Conservation (phyloP, 1,139 yeast species). For the Saccharomyces hybrid region DNA sequence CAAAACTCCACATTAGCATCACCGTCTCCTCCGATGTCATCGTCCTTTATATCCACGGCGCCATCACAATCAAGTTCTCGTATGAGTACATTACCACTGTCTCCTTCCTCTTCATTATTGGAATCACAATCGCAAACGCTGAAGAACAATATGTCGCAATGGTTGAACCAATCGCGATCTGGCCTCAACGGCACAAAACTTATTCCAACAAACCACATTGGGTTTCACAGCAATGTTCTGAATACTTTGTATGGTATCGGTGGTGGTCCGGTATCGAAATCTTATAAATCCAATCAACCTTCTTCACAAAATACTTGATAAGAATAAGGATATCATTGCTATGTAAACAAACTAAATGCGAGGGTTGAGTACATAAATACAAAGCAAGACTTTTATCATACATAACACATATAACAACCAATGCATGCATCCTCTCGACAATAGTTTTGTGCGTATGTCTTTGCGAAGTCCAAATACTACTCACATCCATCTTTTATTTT, state of each 20-base stretch:
- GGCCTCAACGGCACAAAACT: neutral
- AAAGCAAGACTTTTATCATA: neutral
- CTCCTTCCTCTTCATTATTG: neutral
- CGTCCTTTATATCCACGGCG: neutral
- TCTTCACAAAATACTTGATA: neutral
- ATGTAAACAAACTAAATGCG: neutral
- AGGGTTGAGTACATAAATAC: neutral
- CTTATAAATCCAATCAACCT: neutral
- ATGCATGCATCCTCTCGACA: neutral
- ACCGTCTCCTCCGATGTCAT: neutral
- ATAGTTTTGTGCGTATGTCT: neutral
- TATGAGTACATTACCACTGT: neutral
- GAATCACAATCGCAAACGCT: slow-evolving; percentile 3
- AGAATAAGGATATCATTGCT: neutral
- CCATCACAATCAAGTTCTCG: neutral
- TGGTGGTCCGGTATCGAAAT: neutral
- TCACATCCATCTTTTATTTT: neutral
- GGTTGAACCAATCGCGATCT: neutral
- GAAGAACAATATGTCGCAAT: slow-evolving; percentile 2
- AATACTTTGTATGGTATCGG: slow-evolving; percentile 1
- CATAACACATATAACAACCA: neutral
- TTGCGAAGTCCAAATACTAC: neutral
- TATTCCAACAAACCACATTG: neutral
- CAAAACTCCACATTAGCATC: neutral
- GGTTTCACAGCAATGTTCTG: slow-evolving; percentile 3